Evolutionary conservation across 2,329 filamentous ascomycete species (phyloP).

Genomic region (Fusarium penzigii): DNA sequence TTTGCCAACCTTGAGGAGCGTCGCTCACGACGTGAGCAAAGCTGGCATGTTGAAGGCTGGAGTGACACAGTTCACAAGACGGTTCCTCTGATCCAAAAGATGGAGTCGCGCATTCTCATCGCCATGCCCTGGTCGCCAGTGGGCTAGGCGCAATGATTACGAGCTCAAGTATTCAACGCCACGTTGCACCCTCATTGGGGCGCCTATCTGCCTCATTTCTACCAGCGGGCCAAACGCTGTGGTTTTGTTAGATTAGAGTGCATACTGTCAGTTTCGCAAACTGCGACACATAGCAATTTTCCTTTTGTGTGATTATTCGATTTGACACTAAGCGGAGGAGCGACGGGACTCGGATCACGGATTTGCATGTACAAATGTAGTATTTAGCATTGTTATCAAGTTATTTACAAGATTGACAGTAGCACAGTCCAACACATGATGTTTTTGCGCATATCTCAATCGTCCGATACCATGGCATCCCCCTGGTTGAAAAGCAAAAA

Average conservation of each 20-base stretch:
- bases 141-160: slow-evolving; percentile 49
- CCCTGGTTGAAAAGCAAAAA: background rate
- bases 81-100: slow-evolving; percentile 91
- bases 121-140: slow-evolving; percentile 97
- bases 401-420: slow-evolving; percentile 15
- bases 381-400: slow-evolving; percentile 20
- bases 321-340: slow-evolving; percentile 18
- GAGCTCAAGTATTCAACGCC: background rate
- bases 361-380: slow-evolving; percentile 30
- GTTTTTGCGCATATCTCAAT: background rate
- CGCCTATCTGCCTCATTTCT: background rate
- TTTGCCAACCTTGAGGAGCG: slow-evolving; percentile 96
- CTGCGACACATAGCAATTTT: slow-evolving; percentile 18
- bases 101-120: slow-evolving; percentile 92
- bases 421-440: slow-evolving; percentile 2
- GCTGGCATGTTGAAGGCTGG: slow-evolving; percentile 95
- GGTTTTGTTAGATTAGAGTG: slow-evolving; percentile 12
- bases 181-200: background rate
- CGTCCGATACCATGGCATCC: slow-evolving; percentile 2
- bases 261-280: slow-evolving; percentile 1
- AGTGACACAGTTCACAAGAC: slow-evolving; percentile 98
- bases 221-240: background rate
- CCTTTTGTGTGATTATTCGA: slow-evolving; percentile 13
- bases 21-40: slow-evolving; percentile 86
- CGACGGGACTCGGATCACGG: slow-evolving; percentile 23